Evolutionary conservation across 352 stramenopile genomes (phyloP), one percentile per base, ranked within the genome.

Genomic region (Pythium pyrilobum): DNA sequence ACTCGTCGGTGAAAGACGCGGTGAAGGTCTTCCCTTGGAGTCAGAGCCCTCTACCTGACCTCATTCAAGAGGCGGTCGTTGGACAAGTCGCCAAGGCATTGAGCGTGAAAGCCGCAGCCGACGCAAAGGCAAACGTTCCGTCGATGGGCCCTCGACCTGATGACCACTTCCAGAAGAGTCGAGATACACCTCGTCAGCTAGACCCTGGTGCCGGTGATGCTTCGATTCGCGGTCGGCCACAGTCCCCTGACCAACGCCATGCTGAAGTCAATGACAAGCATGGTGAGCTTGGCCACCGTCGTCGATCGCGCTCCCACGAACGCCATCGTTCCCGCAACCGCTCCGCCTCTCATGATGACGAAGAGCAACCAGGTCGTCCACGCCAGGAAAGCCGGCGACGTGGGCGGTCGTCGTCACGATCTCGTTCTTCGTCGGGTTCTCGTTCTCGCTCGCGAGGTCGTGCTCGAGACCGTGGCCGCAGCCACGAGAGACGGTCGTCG

Each of bases 361-460:
- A n/a, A n/a, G n/a, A n/a, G n/a, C n/a, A n/a, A n/a, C n/a, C n/a
- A n/a, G n/a, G n/a, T n/a, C n/a, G n/a, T n/a, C n/a, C n/a, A n/a
- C n/a, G n/a, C n/a, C n/a, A n/a, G n/a, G n/a, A n/a, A n/a, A n/a
- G 23, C 15, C 25, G 50, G 31, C 49, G 41, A 3, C 41, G 33
- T 38, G 27, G 31, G 1, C 41, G 7, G 13, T 65, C 50, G n/a
- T 56, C 36, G 27, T 64, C 56, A 34, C 64, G 56, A 29, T 81
- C 69, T 5, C 29, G 28, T 28, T 81, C 70, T 3, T 49, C 36
- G 3, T 66, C 55, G 15, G 58, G 59, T 18, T 83, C 71, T 58
- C 64, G 67, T 24, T 71, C 52, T n/a, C 50, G 53, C n/a, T 80
- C 71, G 16, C 59, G 52, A n/a, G 63, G 45, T 36, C 69, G 50